Evolutionary conservation across 768 basidiomycete species (phyloP), one percentile per base, ranked within the genome.

Genomic region (Lactifluus hygrophoroides): DNA sequence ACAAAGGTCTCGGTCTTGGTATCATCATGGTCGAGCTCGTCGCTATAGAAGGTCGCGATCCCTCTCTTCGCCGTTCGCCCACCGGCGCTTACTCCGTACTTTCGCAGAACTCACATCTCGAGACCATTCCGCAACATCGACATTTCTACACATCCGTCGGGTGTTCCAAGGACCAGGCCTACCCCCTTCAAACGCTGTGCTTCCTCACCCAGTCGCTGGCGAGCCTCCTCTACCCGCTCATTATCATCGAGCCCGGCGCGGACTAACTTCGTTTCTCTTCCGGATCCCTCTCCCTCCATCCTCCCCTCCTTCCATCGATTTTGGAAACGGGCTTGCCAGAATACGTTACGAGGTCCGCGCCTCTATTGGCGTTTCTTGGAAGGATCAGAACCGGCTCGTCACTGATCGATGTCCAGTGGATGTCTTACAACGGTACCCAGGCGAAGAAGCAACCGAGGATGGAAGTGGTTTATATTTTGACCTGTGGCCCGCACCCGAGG

Each of bases 111-210:
- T 93, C 11, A 81, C 80, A 6, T 88, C 88, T 30, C 75, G 86
- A 63, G 86, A 89, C 68, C 86, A 89, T 69, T 84, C 88, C 23
- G 90, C 90, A 3, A 87, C 84, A 0, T 86, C 84, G 27, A 85
- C 83, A 0, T 92, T 91, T 65, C 69, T 90, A 30, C 85, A 87
- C 62, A 80, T 76, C 56, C 77, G 81, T 28, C 78, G 86, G 32
- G 68, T 88, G 6, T 93, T 90, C 67, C 90, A 92, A 70, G 90
- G 89, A 2, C 86, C 86, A 3, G 84, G 83, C 17, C 74, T 91
- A 7, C 90, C 90, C 0, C 88, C 88, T 8, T 91, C 90, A 11
- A 92, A 92, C 67, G 86, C 90, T 2, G 88, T 93, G 0, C 76
- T 85, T 55, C 76, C 81, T 1, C 77, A 85, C 67, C 79, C 84